Conservation (phyloP, 1,284 basidiomycete species). For the Pascua sp. region DNA sequence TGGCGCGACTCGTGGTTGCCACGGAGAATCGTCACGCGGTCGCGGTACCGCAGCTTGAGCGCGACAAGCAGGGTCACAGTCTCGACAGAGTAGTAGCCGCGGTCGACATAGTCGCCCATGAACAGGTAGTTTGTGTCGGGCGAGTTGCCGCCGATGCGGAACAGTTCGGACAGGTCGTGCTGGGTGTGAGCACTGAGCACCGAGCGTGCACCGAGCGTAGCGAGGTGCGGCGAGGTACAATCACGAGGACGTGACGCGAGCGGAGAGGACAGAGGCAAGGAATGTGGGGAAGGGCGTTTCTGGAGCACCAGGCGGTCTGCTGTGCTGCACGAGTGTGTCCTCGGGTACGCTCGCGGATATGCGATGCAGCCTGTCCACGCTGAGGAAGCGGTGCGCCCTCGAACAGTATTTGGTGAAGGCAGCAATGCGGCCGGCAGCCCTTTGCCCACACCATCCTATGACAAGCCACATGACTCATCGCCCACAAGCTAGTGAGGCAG, state of each 20-base stretch:
- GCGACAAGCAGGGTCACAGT: constrained; percentile 98
- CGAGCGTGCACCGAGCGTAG: background rate
- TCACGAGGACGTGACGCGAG: too few species aligned
- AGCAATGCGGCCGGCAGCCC: too few species aligned
- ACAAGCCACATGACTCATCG: too few species aligned
- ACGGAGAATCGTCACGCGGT: constrained; percentile 95
- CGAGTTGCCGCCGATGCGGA: constrained; percentile 98
- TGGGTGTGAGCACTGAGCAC: constrained; percentile 43
- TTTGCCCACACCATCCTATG: too few species aligned
- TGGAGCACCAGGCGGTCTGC: too few species aligned
- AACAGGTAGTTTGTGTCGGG: constrained; percentile 99
- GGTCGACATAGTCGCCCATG: constrained; percentile 99
- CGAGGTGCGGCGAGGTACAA: too few species aligned
- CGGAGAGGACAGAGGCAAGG: too few species aligned
- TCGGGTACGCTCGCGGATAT: too few species aligned
- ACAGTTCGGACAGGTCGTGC: constrained; percentile 99
- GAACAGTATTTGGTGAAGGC: too few species aligned
- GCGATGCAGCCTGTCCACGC: background rate
- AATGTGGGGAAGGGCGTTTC: background rate
- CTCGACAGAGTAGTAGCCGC: constrained; percentile 99
- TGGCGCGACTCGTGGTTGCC: constrained; percentile 99
- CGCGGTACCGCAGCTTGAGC: constrained; percentile 95
- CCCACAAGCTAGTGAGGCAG: background rate
- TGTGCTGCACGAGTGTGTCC: too few species aligned
- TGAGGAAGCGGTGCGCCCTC: background rate